Conservation (phyloP, 176 grass and related monocot genomes). For the Dendrocalamus sinicus region DNA sequence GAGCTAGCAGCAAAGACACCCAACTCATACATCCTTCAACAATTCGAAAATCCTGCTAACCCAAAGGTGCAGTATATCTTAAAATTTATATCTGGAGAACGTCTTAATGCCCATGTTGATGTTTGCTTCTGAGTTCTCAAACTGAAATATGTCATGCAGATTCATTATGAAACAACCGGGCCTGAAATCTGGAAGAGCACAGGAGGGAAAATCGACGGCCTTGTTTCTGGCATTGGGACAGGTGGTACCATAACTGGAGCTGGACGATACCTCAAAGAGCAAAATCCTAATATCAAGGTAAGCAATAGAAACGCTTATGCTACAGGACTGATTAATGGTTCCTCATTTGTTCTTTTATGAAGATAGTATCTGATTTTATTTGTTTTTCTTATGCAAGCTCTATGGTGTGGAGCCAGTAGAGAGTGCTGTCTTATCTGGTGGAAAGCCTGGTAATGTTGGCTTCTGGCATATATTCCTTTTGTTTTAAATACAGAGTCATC, state of each 20-base stretch:
- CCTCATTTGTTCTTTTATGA: slow-evolving; percentile 26
- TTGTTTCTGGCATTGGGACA: slow-evolving; percentile 93
- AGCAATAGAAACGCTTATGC: background rate
- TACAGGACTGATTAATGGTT: too few species aligned
- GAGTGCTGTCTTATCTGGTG: slow-evolving; percentile 84
- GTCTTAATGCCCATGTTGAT: background rate
- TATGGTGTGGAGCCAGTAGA: slow-evolving; percentile 86
- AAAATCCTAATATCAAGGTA: slow-evolving; percentile 82
- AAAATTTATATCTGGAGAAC: slow-evolving; percentile 13
- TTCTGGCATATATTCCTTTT: slow-evolving; percentile 2
- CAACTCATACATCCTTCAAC: slow-evolving; percentile 85
- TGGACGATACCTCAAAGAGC: slow-evolving; percentile 70
- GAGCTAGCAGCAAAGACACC: slow-evolving; percentile 72
- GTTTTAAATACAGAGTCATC: background rate
- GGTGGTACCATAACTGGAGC: slow-evolving; percentile 86
- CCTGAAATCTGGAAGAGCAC: slow-evolving; percentile 93
- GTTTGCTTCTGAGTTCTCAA: slow-evolving; percentile 6
- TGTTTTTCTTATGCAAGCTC: slow-evolving; percentile 53
- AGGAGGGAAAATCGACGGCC: slow-evolving; percentile 63
- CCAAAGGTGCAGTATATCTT: slow-evolving; percentile 63
- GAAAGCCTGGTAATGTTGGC: slow-evolving; percentile 75
- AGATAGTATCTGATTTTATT: slow-evolving; percentile 35
- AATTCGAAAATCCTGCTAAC: slow-evolving; percentile 90
- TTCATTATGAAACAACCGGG: slow-evolving; percentile 95
- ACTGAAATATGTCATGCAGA: slow-evolving; percentile 51